Conservation (phyloP, 805 yeast species). For the Pichia occidentalis region DNA sequence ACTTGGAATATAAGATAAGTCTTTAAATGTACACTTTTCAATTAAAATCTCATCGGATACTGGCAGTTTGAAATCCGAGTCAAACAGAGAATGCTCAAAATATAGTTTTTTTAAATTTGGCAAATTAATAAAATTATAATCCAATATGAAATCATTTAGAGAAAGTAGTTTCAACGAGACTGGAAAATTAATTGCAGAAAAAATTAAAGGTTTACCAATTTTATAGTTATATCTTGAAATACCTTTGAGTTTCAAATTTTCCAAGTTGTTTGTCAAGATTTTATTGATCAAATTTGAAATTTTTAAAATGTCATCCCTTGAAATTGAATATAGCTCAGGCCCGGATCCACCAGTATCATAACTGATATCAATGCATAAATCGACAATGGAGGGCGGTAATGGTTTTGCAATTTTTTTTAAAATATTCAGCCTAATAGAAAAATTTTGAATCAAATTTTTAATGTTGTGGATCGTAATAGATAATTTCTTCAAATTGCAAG, state of each 20-base stretch:
- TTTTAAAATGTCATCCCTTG: conserved; percentile 26
- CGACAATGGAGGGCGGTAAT: conserved; percentile 24
- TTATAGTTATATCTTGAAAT: conserved; percentile 28
- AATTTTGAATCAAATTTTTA: conserved; percentile 24
- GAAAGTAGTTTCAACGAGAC: conserved; percentile 22
- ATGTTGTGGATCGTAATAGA: conserved; percentile 28
- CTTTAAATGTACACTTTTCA: conserved; percentile 29
- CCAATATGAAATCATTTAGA: conserved; percentile 27
- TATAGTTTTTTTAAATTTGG: conserved; percentile 23
- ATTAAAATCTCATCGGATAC: conserved; percentile 24
- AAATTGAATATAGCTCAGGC: conserved; percentile 24
- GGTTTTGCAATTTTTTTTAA: conserved; percentile 24
- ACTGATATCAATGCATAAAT: conserved; percentile 27
- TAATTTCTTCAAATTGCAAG: conserved; percentile 23
- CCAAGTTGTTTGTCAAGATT: conserved; percentile 23
- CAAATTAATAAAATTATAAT: conserved; percentile 22
- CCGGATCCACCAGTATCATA: conserved; percentile 29
- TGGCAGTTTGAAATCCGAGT: conserved; percentile 27
- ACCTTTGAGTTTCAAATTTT: conserved; percentile 26
- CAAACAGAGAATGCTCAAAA: conserved; percentile 28
- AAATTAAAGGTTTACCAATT: conserved; percentile 27
- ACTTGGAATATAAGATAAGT: conserved; percentile 21
- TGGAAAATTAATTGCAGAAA: conserved; percentile 26
- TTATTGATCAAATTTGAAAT: conserved; percentile 23
- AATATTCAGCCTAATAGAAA: conserved; percentile 24